These are phyloP conservation scores for Yamadazyma tumulicola DNA, from an alignment of 805 yeast species.

Conservation along the genomic window DNA sequence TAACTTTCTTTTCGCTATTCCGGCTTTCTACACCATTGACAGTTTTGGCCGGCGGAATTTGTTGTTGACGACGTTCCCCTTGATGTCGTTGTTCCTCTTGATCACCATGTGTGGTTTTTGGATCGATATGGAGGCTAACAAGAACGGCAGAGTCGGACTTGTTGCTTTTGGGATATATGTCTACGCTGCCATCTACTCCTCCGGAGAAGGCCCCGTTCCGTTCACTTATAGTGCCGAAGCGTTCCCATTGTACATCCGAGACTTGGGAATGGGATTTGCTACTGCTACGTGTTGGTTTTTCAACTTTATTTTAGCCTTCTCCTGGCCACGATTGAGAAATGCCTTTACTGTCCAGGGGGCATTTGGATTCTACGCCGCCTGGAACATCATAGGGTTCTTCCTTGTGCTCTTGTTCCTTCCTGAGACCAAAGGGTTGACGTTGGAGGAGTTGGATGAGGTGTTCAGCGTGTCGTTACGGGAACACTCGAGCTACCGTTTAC, in stretches of 20 bases:
- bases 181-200: constrained; percentile 69
- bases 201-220: constrained; percentile 89
- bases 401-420: constrained; percentile 69
- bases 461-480: constrained; percentile 54
- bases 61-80: constrained; percentile 57
- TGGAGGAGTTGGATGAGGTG: constrained; percentile 75
- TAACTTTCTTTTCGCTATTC: constrained; percentile 76
- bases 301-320: constrained; percentile 64
- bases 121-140: constrained; percentile 44
- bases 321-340: constrained; percentile 71
- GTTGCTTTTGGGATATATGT: constrained; percentile 72
- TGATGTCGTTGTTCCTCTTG: constrained; percentile 56
- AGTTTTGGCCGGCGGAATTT: constrained; percentile 68
- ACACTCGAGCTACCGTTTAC: constrained; percentile 47
- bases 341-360: constrained; percentile 81
- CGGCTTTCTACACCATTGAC: constrained; percentile 79
- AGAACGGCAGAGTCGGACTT: constrained; percentile 58
- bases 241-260: constrained; percentile 75
- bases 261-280: constrained; percentile 76
- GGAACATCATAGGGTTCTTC: constrained; percentile 71
- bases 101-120: constrained; percentile 71
- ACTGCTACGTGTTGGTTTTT: constrained; percentile 75
- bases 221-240: constrained; percentile 84
- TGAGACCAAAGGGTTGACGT: constrained; percentile 62
- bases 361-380: constrained; percentile 83